Evolutionary conservation across 2,329 filamentous ascomycete genomes (phyloP).

Genomic region (Ilyonectria destructans): DNA sequence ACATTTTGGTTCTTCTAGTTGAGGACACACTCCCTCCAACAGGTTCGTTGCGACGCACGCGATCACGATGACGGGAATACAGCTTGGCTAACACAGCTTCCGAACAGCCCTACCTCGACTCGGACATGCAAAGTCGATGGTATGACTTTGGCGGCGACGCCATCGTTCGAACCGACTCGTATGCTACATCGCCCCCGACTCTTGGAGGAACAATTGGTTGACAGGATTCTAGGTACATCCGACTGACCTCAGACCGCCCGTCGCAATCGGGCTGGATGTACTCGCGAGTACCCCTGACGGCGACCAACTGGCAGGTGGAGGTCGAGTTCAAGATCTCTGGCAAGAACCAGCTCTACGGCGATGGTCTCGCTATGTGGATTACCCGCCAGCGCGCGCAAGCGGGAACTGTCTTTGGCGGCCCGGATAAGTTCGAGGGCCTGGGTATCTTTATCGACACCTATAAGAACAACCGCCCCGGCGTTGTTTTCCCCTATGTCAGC

Average conservation of each 20-base stretch:
- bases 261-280: slow-evolving; percentile 96
- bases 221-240: slow-evolving; percentile 80
- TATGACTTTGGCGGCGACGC: slow-evolving; percentile 99
- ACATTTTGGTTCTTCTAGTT: slow-evolving; percentile 68
- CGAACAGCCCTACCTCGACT: slow-evolving; percentile 92
- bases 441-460: slow-evolving; percentile 98
- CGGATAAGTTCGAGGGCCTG: slow-evolving; percentile 92
- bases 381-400: slow-evolving; percentile 89
- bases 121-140: slow-evolving; percentile 98
- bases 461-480: slow-evolving; percentile 98
- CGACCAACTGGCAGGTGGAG: slow-evolving; percentile 99
- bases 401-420: slow-evolving; percentile 90
- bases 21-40: slow-evolving; percentile 86
- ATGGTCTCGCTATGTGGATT: slow-evolving; percentile 98
- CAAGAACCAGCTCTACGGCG: slow-evolving; percentile 90
- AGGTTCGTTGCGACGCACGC: slow-evolving; percentile 71
- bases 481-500: slow-evolving; percentile 98
- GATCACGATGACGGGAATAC: slow-evolving; percentile 36
- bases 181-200: slow-evolving; percentile 54
- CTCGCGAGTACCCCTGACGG: slow-evolving; percentile 93
- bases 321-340: slow-evolving; percentile 96
- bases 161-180: slow-evolving; percentile 82
- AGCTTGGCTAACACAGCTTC: slow-evolving; percentile 43
- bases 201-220: slow-evolving; percentile 40
- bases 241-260: slow-evolving; percentile 90